phyloP scores from a whole-genome alignment of 2,329 filamentous ascomycete genomes.

The Beauveria caledonica region DNA sequence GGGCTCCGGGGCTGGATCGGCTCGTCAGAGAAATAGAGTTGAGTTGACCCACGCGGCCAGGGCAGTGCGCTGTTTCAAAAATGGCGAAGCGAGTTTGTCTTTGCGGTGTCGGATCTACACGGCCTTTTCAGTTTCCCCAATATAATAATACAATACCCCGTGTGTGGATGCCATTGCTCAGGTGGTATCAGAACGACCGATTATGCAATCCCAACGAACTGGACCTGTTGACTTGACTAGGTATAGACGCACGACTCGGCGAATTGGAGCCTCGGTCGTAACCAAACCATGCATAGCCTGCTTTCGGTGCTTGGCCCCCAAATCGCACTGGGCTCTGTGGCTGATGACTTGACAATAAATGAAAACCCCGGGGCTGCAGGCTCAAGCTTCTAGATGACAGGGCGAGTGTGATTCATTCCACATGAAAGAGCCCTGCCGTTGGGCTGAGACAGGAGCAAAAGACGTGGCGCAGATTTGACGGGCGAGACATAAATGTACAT shows the following conservation, averaged over 20 bases:
- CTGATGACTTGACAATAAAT: neutral
- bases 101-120: neutral
- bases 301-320: neutral
- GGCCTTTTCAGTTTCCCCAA: neutral
- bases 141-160: neutral
- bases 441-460: constrained; percentile 1
- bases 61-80: neutral
- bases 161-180: neutral
- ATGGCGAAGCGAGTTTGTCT: neutral
- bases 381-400: neutral
- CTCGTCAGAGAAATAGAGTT: neutral
- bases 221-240: neutral
- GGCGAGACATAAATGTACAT: neutral
- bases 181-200: neutral
- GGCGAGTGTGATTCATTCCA: neutral
- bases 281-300: neutral
- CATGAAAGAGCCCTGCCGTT: neutral
- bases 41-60: neutral
- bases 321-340: neutral
- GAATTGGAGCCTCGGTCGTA: neutral
- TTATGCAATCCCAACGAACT: neutral
- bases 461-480: neutral
- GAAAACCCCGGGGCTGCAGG: neutral
- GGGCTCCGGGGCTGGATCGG: too few species aligned
- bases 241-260: neutral